Evolutionary conservation across 2,329 filamentous ascomycete species (phyloP), one percentile per base, ranked within the genome.

Genomic region (Xylaria sp.): DNA sequence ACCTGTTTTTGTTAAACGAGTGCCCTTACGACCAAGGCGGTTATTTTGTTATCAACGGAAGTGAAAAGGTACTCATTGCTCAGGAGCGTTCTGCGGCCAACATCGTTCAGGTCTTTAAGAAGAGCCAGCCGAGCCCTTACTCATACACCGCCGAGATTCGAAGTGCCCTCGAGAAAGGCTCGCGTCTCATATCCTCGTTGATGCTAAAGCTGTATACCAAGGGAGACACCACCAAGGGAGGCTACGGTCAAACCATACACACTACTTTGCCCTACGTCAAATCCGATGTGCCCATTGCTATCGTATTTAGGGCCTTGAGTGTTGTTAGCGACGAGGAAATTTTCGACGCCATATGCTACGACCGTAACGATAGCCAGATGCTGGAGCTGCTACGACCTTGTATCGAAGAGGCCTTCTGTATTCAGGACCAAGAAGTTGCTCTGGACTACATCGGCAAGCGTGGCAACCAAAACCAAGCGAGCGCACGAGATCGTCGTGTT

Each of bases 11-110:
- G 55, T 91, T 97, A 81, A 97, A 97, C 78, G 96, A 99, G 82
- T 99, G 96, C 74, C 96, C 96, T 0, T 99, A 98, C 80, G 96
- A 99, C 78, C 96, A 98, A 78, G 96, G 96, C 74, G 96, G 96
- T 73, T 99, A 99, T 82, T 99, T 99, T 78, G 93, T 99, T 76
- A 99, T 99, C 86, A 99, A 99, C 83, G 96, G 96, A 51, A 97
- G 93, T 81, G 96, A 99, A 79, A 99, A 99, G 86, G 96, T 99
- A 25, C 84, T 99, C 74, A 99, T 99, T 76, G 96, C 96, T 1
- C 96, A 99, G 80, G 96, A 99, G 82, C 92, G 96, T 71, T 98
- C 94, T 79, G 96, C 96, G 48, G 96, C 95, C 78, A 99, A 99
- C 78, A 99, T 98, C 68, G 96, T 99, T 5, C 96, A 99, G 82